A percentile compares a stretch with the other conserved stretches of the same genome.
Evolutionary conservation across 176 grass and related monocot genomes (phyloP).

Genomic region (Chrysopogon serrulatus): DNA sequence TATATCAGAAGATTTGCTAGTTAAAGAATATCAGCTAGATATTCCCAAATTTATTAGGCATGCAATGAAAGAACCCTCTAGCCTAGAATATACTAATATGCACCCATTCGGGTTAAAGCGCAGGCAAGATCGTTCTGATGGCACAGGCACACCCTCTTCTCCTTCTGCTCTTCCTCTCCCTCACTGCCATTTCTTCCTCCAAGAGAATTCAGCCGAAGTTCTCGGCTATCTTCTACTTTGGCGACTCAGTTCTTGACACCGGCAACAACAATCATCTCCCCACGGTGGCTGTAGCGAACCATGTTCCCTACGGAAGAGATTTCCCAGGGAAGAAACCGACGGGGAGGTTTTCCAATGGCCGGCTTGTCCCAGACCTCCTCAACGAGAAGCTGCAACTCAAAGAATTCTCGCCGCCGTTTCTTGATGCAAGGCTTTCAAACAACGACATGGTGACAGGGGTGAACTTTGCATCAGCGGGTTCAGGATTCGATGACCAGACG

Average conservation of each 20-base stretch:
- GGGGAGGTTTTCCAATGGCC: constrained; percentile 78
- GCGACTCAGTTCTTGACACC: constrained; percentile 61
- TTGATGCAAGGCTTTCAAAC: constrained; percentile 32
- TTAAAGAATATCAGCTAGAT: not conserved
- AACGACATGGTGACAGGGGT: constrained; percentile 46
- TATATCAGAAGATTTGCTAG: not conserved
- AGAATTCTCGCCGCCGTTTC: constrained; percentile 55
- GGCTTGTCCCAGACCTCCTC: constrained; percentile 68
- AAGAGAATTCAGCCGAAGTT: constrained; percentile 36
- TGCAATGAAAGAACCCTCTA: not conserved
- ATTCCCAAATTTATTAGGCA: not conserved
- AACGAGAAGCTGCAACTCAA: constrained; percentile 47
- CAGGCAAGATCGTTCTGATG: constrained; percentile 34
- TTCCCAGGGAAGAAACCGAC: constrained; percentile 57
- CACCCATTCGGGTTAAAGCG: constrained; percentile 2
- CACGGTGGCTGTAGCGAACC: constrained; percentile 42
- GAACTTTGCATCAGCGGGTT: constrained; percentile 76
- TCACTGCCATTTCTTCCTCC: constrained; percentile 12
- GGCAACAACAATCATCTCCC: constrained; percentile 68
- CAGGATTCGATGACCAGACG: constrained; percentile 60
- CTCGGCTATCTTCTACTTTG: constrained; percentile 59
- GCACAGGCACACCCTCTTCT: constrained; percentile 29
- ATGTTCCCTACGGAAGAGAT: constrained; percentile 58
- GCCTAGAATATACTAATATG: constrained; percentile 29
- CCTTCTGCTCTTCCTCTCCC: constrained; percentile 21